Evolutionary conservation across 106 monocot genomes (phyloP), one percentile per base, ranked within the genome.

Genomic region (Phalaenopsis aphrodite): DNA sequence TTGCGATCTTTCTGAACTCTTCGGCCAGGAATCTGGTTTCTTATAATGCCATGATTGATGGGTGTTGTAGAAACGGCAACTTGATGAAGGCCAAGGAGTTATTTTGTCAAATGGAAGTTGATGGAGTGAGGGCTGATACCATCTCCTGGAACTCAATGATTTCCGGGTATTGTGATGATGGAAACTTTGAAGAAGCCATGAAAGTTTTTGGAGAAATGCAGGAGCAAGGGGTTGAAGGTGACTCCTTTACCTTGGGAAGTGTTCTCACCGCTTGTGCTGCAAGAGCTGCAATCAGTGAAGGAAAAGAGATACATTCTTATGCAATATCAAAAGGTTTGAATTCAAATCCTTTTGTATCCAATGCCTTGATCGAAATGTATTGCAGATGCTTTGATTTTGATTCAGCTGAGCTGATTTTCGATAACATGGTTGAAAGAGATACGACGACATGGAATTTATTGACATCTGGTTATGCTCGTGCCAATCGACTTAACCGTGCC

Each of bases 121-220:
- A 85, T 66, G 87, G 83, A 67, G 37, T 84, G 3, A 79, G 71
- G 56, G 87, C 81, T 65, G 90, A 90, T 64, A 57, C 79, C 42
- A 86, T 83, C 30, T 85, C 85, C 56, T 89, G 89, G 89, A 87
- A 87, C 77, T 79, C 81, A 1, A 86, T 91, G 81, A 87, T 91
- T 55, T 88, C 88, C 0, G 91, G 91, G 42, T 84, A 86, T 55
- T 76, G 74, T 41, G 84, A 84, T 38, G 82, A 86, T 79, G 84
- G 67, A 42, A 67, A 30, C 39, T 84, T 75, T 41, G 75, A 37
- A 14, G 75, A 86, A 71, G 86, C 86, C 9, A 56, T 88, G 18
- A 57, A 78, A 39, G 47, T 84, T 41, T 88, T 91, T 72, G 75
- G 66, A 68, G 42, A 75, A 57, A 88, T 91, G 90, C 83, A 77